Conservation (phyloP, 352 stramenopile genomes). For the Aphanomyces astaci region DNA sequence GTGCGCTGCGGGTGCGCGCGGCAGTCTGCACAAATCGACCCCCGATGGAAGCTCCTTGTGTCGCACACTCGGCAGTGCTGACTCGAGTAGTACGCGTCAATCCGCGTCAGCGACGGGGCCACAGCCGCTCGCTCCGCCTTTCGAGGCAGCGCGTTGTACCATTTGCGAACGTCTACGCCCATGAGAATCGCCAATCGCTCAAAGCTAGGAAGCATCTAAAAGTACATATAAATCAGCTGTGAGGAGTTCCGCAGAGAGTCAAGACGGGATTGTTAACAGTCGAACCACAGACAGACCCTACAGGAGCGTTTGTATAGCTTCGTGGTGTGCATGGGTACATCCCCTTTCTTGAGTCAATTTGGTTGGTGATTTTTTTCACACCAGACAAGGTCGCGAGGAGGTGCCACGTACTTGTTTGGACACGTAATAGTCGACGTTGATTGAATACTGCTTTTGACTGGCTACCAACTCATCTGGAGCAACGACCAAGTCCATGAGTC, state of each 20-base stretch:
- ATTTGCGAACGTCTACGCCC: constrained; percentile 65
- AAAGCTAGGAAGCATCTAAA: constrained; percentile 72
- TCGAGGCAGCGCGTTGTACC: constrained; percentile 58
- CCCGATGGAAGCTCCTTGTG: constrained; percentile 12
- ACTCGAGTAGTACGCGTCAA: constrained; percentile 81
- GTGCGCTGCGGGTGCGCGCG: not conserved
- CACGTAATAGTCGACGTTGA: constrained; percentile 93
- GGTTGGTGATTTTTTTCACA: too few species aligned
- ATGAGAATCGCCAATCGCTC: constrained; percentile 76
- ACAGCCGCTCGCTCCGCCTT: constrained; percentile 12
- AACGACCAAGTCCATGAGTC: constrained; percentile 87
- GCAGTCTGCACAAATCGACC: constrained; percentile 7
- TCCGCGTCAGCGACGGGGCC: constrained; percentile 30
- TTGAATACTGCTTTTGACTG: constrained; percentile 37
- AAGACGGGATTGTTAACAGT: too few species aligned
- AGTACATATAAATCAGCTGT: not conserved
- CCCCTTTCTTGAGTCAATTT: too few species aligned
- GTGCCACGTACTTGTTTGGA: constrained; percentile 60
- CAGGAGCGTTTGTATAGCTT: too few species aligned
- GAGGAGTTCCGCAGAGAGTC: too few species aligned
- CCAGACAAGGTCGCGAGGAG: not conserved
- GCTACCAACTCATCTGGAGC: constrained; percentile 58
- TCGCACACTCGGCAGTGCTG: constrained; percentile 72
- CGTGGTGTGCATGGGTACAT: too few species aligned
- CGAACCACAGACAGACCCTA: too few species aligned